Percentiles rank a stretch among this genome's conserved stretches.
These are phyloP conservation scores for Cylindrotheca fusiformis DNA, from an alignment of 108 stramenopile genomes.

Conservation along the genomic window DNA sequence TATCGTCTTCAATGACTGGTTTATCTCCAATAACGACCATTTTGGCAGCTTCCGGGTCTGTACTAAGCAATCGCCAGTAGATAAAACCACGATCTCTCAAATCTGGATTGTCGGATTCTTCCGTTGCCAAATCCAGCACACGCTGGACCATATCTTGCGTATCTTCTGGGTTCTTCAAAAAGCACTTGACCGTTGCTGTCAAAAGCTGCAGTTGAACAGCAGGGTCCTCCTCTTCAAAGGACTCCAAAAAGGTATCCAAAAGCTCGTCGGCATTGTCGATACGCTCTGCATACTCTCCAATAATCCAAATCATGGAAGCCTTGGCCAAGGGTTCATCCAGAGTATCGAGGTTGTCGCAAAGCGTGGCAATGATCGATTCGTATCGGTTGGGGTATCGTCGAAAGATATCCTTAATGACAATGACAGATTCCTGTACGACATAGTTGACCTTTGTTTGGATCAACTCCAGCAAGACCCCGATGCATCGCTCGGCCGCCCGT, in stretches of 20 bases:
- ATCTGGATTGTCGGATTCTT: slow-evolving; percentile 98
- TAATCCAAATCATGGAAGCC: slow-evolving; percentile 99
- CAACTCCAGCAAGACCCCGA: slow-evolving; percentile 96
- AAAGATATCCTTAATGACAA: slow-evolving; percentile 99
- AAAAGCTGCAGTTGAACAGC: slow-evolving; percentile 97
- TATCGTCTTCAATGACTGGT: slow-evolving; percentile 99
- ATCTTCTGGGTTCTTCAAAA: slow-evolving; percentile 96
- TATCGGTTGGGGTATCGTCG: slow-evolving; percentile 99
- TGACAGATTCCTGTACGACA: slow-evolving; percentile 98
- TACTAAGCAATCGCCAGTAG: slow-evolving; percentile 97
- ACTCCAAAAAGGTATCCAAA: slow-evolving; percentile 95
- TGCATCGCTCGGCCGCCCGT: slow-evolving; percentile 97
- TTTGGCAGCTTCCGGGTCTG: slow-evolving; percentile 98
- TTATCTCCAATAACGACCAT: slow-evolving; percentile 97
- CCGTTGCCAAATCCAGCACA: slow-evolving; percentile 95
- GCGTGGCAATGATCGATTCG: slow-evolving; percentile 96
- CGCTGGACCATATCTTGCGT: slow-evolving; percentile 98
- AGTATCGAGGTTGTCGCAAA: slow-evolving; percentile 98
- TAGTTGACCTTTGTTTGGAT: slow-evolving; percentile 99
- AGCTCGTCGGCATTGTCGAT: slow-evolving; percentile 99
- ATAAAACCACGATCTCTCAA: slow-evolving; percentile 98
- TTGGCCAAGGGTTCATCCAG: slow-evolving; percentile 99
- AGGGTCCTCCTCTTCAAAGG: slow-evolving; percentile 94
- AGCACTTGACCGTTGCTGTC: slow-evolving; percentile 99
- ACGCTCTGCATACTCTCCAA: slow-evolving; percentile 99